Evolutionary conservation across 257 asterid genomes (phyloP).

Genomic region (Gentiana dahurica): DNA sequence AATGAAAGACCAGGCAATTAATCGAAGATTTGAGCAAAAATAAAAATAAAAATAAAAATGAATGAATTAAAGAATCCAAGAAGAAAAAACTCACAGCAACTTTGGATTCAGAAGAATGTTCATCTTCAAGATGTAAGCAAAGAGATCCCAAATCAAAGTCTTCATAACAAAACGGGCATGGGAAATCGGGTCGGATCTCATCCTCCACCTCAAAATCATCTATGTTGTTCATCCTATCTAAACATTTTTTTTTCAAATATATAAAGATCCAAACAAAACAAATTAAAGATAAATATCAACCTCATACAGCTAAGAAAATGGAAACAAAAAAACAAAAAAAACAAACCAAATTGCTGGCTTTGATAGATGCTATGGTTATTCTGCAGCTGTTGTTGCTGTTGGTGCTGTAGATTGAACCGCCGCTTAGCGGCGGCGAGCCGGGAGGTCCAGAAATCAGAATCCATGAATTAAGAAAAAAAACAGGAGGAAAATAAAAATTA

Average conservation of each 20-base stretch:
- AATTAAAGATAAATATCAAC: neutral
- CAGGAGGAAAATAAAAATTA: neutral
- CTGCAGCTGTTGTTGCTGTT: constrained; percentile 18
- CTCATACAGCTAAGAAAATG: neutral
- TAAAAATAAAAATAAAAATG: neutral
- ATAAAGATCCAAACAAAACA: neutral
- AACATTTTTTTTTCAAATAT: constrained; percentile 1
- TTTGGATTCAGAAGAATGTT: constrained; percentile 60
- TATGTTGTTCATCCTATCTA: constrained; percentile 48
- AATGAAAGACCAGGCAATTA: too few relatives aligned
- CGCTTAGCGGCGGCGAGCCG: constrained; percentile 77
- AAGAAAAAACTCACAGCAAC: constrained; percentile 48
- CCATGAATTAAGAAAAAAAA: constrained; percentile 31
- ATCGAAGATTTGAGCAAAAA: neutral
- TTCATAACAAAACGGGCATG: constrained; percentile 78
- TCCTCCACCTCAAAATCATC: constrained; percentile 75
- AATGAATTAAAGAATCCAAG: neutral
- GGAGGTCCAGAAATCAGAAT: constrained; percentile 66
- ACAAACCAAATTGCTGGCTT: constrained; percentile 51
- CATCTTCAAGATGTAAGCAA: constrained; percentile 76
- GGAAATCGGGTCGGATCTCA: constrained; percentile 60
- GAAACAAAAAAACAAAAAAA: neutral
- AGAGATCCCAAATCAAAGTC: constrained; percentile 75
- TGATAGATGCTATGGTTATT: constrained; percentile 15
- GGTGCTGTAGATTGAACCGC: constrained; percentile 52